These are phyloP conservation scores for Eleusine coracana DNA, from an alignment of 176 grass and related monocot genomes.

Conservation along the genomic window DNA sequence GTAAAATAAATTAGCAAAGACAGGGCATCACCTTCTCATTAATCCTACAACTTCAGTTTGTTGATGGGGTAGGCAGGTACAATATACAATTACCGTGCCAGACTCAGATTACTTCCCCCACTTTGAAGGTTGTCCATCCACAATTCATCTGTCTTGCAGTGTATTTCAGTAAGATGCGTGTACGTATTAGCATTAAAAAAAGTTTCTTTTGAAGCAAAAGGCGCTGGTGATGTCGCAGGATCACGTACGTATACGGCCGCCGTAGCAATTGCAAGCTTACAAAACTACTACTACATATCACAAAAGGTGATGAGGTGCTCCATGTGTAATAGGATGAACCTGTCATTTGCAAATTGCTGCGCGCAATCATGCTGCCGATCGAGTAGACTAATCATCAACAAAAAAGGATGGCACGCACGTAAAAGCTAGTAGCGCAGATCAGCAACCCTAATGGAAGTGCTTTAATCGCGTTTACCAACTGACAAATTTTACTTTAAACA, in stretches of 20 bases:
- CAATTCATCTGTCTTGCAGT: neutral
- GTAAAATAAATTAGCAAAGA: neutral
- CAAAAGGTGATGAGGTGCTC: too few relatives aligned
- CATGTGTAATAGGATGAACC: neutral
- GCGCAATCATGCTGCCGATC: slow-evolving; percentile 33
- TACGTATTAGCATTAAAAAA: neutral
- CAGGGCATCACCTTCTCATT: too few relatives aligned
- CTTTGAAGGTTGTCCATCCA: neutral
- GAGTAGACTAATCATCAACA: slow-evolving; percentile 29
- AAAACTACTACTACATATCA: neutral
- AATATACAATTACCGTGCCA: neutral
- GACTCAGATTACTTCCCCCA: neutral
- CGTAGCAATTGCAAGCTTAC: neutral
- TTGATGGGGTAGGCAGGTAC: neutral
- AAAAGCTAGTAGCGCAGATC: slow-evolving; percentile 27
- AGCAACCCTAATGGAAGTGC: slow-evolving; percentile 38
- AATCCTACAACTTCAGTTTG: neutral
- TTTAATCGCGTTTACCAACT: slow-evolving; percentile 34
- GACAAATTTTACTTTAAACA: slow-evolving; percentile 14
- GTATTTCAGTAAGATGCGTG: neutral
- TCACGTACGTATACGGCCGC: too few relatives aligned
- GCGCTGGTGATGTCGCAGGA: neutral
- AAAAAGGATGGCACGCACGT: neutral
- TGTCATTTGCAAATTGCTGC: slow-evolving; percentile 41
- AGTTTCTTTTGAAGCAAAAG: neutral